Percentiles rank a stretch among this genome's conserved stretches.
phyloP scores from a whole-genome alignment of 257 asterid species.

The Ophiorrhiza pumila region DNA sequence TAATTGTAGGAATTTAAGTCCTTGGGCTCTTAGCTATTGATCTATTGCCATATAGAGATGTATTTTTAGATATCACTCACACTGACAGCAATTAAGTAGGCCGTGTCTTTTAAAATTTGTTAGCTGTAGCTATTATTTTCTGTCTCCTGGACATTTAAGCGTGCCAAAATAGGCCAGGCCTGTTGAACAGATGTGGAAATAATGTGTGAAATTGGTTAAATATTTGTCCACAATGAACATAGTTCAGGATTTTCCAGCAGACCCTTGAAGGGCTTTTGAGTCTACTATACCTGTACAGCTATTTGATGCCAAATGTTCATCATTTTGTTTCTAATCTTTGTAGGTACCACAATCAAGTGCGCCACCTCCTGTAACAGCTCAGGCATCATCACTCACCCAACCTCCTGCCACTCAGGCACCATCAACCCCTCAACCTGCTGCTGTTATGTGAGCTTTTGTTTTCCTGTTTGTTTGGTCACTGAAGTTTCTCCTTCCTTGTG shows the following conservation, averaged over 20 bases:
- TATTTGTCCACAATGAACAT: background rate
- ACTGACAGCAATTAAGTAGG: background rate
- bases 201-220: background rate
- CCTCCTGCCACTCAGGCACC: constrained; percentile 11
- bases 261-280: background rate
- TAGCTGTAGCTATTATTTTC: background rate
- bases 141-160: background rate
- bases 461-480: constrained; percentile 12
- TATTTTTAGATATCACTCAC: too few relatives aligned
- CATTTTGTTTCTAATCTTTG: constrained; percentile 10
- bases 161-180: background rate
- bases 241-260: background rate
- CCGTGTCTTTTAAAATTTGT: too few relatives aligned
- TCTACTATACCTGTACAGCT: background rate
- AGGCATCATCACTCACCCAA: constrained; percentile 32
- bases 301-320: background rate
- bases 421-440: constrained; percentile 17
- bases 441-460: constrained; percentile 24
- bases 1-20: too few relatives aligned
- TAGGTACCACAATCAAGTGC: constrained; percentile 57
- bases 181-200: background rate
- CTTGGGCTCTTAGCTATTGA: too few relatives aligned
- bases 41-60: too few relatives aligned
- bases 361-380: constrained; percentile 35
- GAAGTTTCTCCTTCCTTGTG: background rate